Evolutionary conservation across 163 green algal species (phyloP), one percentile per base, ranked within the genome.

Genomic region (Scenedesmus sp.): DNA sequence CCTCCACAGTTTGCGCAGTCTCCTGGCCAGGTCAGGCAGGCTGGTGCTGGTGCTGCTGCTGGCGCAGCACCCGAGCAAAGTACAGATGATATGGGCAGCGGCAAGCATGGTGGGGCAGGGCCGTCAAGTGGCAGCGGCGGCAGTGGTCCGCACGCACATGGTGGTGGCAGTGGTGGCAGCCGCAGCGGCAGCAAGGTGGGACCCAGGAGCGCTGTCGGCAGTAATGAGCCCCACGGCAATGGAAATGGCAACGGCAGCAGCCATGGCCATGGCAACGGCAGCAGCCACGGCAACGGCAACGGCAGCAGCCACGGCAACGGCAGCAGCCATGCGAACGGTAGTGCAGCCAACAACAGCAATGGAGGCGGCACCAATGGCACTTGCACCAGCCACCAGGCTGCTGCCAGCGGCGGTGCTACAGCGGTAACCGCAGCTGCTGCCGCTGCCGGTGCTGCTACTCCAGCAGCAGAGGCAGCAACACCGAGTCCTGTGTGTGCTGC

Each of bases 51-150:
- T 23, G 54, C 88, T 82, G 76, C 77, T 82, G 88, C 66, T 34
- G 55, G 18, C 59, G 57, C 88, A 57, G 77, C 79, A 26, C 13
- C 56, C 60, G 87, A 86, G 10, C 52, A 56, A 9, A 87, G 76
- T 55, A 70, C 74, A 7, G 87, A 67, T 81, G 87, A 87, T 76
- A 56, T 66, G 9, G 87, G 87, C 59, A 91, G 87, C 52, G 76
- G 76, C 46, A 87, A 87, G 57, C 87, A 64, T 12, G 73, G 54
- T 77, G 87, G 73, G 9, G 66, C 87, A 59, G 87, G 87, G 16
- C 76, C 76, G 2, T 91, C 87, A 10, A 91, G 74, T 26, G 87
- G 87, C 87, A 91, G 87, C 59, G 87, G 76, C 23, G 87, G 87
- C 76, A 87, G 76, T n/a, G 74, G 87, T 1, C 57, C 15, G 1